These are phyloP conservation scores for Ascochyta fabae DNA, from an alignment of 2,329 filamentous ascomycete species.

Conservation along the genomic window DNA sequence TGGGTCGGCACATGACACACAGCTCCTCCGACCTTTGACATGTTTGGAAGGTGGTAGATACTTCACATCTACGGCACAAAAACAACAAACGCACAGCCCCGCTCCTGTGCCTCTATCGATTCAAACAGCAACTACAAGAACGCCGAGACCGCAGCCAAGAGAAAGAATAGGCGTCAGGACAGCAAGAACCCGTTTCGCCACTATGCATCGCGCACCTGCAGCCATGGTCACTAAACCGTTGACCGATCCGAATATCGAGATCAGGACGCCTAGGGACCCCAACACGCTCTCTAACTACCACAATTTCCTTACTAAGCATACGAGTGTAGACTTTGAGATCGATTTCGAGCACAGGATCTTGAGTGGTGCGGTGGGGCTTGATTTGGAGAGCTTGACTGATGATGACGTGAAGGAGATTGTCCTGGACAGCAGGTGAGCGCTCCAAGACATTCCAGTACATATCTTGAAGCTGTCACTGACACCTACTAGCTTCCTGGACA, in stretches of 20 bases:
- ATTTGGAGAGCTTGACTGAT: conserved; percentile 78
- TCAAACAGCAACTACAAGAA: conserved; percentile 7
- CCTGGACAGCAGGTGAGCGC: conserved; percentile 73
- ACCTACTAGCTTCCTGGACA: conserved; percentile 69
- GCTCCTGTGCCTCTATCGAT: not conserved
- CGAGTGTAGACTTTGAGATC: conserved; percentile 79
- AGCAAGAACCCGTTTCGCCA: conserved; percentile 13
- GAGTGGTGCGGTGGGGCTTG: conserved; percentile 76
- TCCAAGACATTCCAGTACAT: not conserved
- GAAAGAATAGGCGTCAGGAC: not conserved
- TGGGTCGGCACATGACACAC: conserved; percentile 16
- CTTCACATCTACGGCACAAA: conserved; percentile 11
- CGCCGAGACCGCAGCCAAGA: conserved; percentile 15
- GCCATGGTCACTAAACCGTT: conserved; percentile 49
- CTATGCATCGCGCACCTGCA: conserved; percentile 33
- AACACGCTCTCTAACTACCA: conserved; percentile 93
- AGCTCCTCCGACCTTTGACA: conserved; percentile 14
- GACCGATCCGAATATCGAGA: conserved; percentile 43
- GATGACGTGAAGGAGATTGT: conserved; percentile 77
- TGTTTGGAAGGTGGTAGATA: conserved; percentile 19
- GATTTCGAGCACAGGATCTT: conserved; percentile 82
- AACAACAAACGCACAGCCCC: conserved; percentile 12
- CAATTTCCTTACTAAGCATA: conserved; percentile 84
- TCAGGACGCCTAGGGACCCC: conserved; percentile 70
- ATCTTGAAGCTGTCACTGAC: not conserved